Evolutionary conservation across 2,329 filamentous ascomycete species (phyloP), one percentile per base, ranked within the genome.

Genomic region (Hansfordia pulvinata): DNA sequence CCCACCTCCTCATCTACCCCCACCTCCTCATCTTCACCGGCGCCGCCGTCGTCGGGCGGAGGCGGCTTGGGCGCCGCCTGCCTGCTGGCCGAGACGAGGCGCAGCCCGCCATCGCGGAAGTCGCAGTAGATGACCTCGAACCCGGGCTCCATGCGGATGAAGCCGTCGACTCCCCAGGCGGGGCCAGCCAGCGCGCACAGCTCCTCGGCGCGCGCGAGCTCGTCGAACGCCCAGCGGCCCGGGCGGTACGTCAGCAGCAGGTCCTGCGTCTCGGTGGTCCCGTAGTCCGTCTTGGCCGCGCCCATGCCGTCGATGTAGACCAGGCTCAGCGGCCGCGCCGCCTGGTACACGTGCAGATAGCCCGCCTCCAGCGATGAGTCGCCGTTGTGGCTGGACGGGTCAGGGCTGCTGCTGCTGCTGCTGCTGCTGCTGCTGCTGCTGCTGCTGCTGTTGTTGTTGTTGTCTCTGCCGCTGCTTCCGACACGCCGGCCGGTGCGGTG

Each of bases 281-380:
- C 68, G 33, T 62, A 62, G 5, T 40, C 30, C 0, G 59, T 63
- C 36, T 72, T 72, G 4, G 54, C 67, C 2, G 64, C 68, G 10
- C 60, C 62, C 46, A 68, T 60, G 3, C 68, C 67, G 34, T 74
- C 69, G 11, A 73, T 44, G 37, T 73, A 73, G 3, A 74, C 43
- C 3, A 73, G 51, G 3, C 52, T 52, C 1, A 71, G 52, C 5
- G 52, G 39, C 19, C 58, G 53, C 4, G 48, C 56, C 2, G 64
- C 57, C 3, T 47, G 45, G 35, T 72, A 74, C 1, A 56, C 64
- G 37, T 73, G 68, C 6, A 73, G 46, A 34, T 60, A 72, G 9
- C 66, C 65, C 10, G 31, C 27, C 10, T 14, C 8, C n/a, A 10
- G 8, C 10, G 16, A 14, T 17, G 10, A 5, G n/a, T 10, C 14